Base-by-base conservation (phyloP, 106 monocot species). In the Acorus gramineus region DNA sequence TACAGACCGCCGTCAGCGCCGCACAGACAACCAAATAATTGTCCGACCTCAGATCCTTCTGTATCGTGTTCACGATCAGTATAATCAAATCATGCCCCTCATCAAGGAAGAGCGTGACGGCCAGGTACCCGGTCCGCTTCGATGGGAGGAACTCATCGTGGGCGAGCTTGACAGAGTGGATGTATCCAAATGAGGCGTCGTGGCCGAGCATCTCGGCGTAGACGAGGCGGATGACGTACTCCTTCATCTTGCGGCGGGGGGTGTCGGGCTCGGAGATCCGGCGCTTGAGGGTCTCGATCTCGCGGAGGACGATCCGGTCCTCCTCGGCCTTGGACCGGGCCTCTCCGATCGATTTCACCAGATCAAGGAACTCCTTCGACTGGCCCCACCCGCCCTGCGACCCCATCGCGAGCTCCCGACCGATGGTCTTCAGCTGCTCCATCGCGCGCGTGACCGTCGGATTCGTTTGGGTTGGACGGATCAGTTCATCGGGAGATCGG, bases 381-480 rank as follows among this genome's bases (percentile, higher is more conserved):
- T 87, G 82, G 47, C 82, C 82, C 87, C 92, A 85, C 2, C 85
- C 93, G 11, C 85, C 87, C 69, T 88, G 87, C 52, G 92, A 88
- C 54, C 98, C 98, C 98, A 92, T 98, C 44, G 98, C 98, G 59
- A 98, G 85, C 80, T 98, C 98, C 59, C 98, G 70, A 47, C 98
- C 98, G 77, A 98, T 83, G 53, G 85, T 85, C 75, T 83, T 82
- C 69, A 98, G 77, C 78, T 98, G 98, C 88, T 98, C 98, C 98
- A 98, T 58, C 51, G n/a, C n/a, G n/a, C n/a, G n/a, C n/a, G n/a
- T n/a, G n/a, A n/a, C n/a, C n/a, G n/a, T n/a, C n/a, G n/a, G n/a
- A n/a, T n/a, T n/a, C n/a, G n/a, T n/a, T n/a, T n/a, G n/a, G n/a
- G n/a, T n/a, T n/a, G n/a, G n/a, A n/a, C n/a, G n/a, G n/a, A n/a